Conservation (phyloP, 345 rosid genomes). For the Hibiscus mutabilis region DNA sequence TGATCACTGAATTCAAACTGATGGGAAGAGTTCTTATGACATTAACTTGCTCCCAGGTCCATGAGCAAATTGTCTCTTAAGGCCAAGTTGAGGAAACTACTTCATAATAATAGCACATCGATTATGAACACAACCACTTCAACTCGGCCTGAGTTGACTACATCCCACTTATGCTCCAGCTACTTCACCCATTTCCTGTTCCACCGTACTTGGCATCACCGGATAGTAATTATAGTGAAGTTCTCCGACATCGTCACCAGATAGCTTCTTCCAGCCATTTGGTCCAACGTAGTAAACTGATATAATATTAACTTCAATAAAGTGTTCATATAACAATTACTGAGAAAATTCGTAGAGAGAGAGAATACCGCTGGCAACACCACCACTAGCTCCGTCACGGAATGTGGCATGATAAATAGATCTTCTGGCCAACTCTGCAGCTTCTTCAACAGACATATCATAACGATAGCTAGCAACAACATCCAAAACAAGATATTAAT, state of each 20-base stretch:
- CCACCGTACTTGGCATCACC: constrained; percentile 46
- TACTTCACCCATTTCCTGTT: constrained; percentile 90
- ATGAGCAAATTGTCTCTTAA: not conserved
- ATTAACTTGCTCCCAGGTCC: constrained; percentile 10
- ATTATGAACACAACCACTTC: not conserved
- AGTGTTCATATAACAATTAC: not conserved
- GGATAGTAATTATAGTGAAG: constrained; percentile 85
- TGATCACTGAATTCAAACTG: constrained; percentile 1
- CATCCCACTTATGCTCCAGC: constrained; percentile 19
- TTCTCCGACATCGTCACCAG: constrained; percentile 97
- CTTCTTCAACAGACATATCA: constrained; percentile 88
- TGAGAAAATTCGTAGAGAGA: not conserved
- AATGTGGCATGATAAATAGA: constrained; percentile 97
- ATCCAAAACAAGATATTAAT: not conserved
- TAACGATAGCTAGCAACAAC: constrained; percentile 47
- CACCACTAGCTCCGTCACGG: constrained; percentile 99
- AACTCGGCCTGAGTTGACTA: constrained; percentile 7
- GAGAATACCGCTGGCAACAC: constrained; percentile 88
- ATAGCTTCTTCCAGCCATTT: constrained; percentile 85
- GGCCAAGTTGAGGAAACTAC: constrained; percentile 2
- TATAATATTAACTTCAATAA: constrained; percentile 3
- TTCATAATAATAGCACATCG: constrained; percentile 4
- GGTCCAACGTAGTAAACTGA: constrained; percentile 96
- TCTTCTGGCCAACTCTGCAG: constrained; percentile 91
- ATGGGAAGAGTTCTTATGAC: not conserved